Evolutionary conservation across 805 yeast species (phyloP).

Genomic region (Torulaspora quercuum): DNA sequence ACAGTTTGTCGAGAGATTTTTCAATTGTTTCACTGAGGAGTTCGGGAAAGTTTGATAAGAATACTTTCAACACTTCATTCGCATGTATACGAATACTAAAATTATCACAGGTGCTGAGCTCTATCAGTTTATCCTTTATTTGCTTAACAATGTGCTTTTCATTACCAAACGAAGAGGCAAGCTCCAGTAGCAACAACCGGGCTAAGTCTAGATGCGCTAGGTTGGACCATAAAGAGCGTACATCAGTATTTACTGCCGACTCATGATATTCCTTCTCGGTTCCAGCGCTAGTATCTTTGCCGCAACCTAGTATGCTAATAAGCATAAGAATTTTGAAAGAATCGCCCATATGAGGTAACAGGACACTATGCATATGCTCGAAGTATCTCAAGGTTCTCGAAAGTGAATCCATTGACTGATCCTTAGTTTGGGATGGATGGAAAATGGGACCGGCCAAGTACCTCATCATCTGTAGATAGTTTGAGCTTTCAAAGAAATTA

Average conservation of each 20-base stretch:
- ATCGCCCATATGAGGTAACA: constrained; percentile 33
- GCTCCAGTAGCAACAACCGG: constrained; percentile 17
- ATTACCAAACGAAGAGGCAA: constrained; percentile 32
- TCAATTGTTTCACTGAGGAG: constrained; percentile 39
- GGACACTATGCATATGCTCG: constrained; percentile 23
- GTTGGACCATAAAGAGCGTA: constrained; percentile 23
- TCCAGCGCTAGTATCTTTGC: background rate
- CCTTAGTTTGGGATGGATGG: constrained; percentile 23
- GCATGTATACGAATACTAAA: constrained; percentile 44
- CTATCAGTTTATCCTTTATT: constrained; percentile 37
- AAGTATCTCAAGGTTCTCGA: constrained; percentile 28
- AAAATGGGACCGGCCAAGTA: constrained; percentile 30
- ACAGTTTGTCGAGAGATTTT: constrained; percentile 36
- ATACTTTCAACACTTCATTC: constrained; percentile 36
- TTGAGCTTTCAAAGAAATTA: constrained; percentile 27
- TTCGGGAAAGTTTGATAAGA: constrained; percentile 36
- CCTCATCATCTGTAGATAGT: constrained; percentile 29
- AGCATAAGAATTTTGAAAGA: constrained; percentile 36
- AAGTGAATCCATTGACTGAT: constrained; percentile 19
- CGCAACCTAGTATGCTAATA: constrained; percentile 22
- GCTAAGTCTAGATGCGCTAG: constrained; percentile 26
- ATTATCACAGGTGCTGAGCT: constrained; percentile 39
- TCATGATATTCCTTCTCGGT: background rate
- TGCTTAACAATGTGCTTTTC: constrained; percentile 31
- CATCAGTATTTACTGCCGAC: constrained; percentile 9